phyloP scores from a whole-genome alignment of 2,329 filamentous ascomycete genomes.

The Alternaria gaisen region DNA sequence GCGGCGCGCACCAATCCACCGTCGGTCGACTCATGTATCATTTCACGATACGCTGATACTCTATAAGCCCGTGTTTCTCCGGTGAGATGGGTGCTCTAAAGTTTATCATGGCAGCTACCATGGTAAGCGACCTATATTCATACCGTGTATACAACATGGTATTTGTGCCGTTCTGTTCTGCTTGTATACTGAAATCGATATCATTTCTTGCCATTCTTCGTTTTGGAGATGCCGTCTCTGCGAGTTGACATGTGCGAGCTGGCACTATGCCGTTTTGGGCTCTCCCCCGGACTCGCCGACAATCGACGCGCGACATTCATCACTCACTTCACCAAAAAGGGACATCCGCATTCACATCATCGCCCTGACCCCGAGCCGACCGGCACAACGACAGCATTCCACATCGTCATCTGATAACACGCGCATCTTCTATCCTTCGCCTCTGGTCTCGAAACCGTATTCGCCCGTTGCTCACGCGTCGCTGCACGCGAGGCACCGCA shows the following conservation, averaged over 20 bases:
- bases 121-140: neutral
- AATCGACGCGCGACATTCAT: constrained; percentile 11
- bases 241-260: constrained; percentile 3
- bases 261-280: constrained; percentile 6
- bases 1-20: neutral
- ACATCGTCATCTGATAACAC: constrained; percentile 5
- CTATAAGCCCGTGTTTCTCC: neutral
- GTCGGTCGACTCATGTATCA: neutral
- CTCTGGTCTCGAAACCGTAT: neutral
- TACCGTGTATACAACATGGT: neutral
- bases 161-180: neutral
- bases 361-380: constrained; percentile 11
- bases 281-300: constrained; percentile 15
- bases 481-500: constrained; percentile 39
- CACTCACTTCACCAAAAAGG: constrained; percentile 10
- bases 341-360: constrained; percentile 15
- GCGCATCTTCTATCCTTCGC: neutral
- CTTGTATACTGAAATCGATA: neutral
- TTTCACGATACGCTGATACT: neutral
- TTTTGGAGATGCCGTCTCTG: neutral
- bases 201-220: neutral
- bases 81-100: neutral
- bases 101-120: neutral
- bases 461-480: constrained; percentile 36
- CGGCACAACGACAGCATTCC: constrained; percentile 3